Base-by-base conservation (phyloP, 2,329 filamentous ascomycete species). In the Talaromyces sp. region DNA sequence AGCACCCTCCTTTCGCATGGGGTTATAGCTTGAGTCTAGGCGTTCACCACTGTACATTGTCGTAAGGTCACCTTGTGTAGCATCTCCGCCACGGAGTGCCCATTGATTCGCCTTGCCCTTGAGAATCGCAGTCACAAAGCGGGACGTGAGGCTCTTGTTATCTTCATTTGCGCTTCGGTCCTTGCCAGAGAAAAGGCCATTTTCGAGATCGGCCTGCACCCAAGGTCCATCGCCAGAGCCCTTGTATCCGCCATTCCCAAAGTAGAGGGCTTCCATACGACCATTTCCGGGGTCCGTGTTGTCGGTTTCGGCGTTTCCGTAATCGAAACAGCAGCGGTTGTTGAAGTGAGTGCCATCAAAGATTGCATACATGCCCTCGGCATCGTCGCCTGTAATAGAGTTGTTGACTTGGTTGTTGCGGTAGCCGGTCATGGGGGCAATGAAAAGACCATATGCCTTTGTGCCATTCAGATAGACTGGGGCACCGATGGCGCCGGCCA, bases 211-310 rank as follows among this genome's bases (percentile, higher is more conserved):
- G 27, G 55, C 59, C 55, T 47, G 52, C 17, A 61, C 15, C 59
- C 59, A 61, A n/a, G 59, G 59, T 9, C 59, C 59, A 36, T 30
- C 52, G n/a, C 59, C 59, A 44, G 10, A 28, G 17, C 59, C 59
- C 47, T 49, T 42, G 33, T 27, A 30, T 11, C 44, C 53, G 11
- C 17, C n/a, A 10, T 53, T 51, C 10, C 59, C 59, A 36, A 57
- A 61, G 17, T 61, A 61, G 49, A 61, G 42, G n/a, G 59, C 59
- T 51, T 61, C 59, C 59, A 61, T 61, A 27, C 39, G 54, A 13
- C 59, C 59, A 36, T 53, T 52, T 10, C 59, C 59, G 3, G 59
- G 51, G 42, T 61, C 59, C 3, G 42, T 53, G 39, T 22, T 57
- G n/a, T 55, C 51, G 10, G 44, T 61, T 32, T 61, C 59, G 44